phyloP scores from a whole-genome alignment of 139 green algal species.

The Micromonas pusilla region DNA sequence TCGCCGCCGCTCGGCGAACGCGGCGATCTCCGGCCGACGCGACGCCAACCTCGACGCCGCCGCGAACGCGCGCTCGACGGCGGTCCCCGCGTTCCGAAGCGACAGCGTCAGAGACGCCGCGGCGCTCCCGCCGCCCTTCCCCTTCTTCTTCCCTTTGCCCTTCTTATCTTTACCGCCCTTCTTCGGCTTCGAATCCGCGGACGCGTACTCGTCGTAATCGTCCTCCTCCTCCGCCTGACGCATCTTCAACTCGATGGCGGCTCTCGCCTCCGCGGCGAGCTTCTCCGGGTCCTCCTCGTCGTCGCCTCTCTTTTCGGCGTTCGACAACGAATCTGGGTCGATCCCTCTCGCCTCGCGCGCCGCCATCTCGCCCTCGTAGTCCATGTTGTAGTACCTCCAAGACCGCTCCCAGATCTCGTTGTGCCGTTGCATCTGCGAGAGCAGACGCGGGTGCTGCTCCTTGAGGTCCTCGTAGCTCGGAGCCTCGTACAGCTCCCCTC shows the following conservation, averaged over 20 bases:
- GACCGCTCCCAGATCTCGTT: constrained; percentile 12
- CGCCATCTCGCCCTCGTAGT: neutral
- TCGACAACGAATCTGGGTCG: too few species aligned
- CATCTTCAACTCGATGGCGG: neutral
- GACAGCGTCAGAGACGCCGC: constrained; percentile 10
- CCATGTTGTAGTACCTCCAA: constrained; percentile 23
- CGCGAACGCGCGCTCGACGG: neutral
- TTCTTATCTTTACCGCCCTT: neutral
- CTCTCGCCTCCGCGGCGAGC: neutral
- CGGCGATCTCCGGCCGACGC: neutral
- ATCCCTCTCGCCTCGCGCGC: too few species aligned
- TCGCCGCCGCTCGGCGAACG: neutral
- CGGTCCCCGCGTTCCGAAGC: neutral
- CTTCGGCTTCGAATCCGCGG: neutral
- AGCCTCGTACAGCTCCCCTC: neutral
- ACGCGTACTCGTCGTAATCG: constrained; percentile 23
- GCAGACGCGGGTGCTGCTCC: neutral
- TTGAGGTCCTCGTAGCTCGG: neutral
- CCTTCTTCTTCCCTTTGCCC: constrained; percentile 1
- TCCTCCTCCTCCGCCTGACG: neutral
- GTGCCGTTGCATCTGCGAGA: neutral
- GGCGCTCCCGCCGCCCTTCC: neutral
- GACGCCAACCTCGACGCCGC: too few species aligned
- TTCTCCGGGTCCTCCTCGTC: neutral
- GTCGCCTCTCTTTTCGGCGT: neutral